These are phyloP conservation scores for Cantharellus cinnabarinus DNA, from an alignment of 768 basidiomycete species.

Conservation along the genomic window DNA sequence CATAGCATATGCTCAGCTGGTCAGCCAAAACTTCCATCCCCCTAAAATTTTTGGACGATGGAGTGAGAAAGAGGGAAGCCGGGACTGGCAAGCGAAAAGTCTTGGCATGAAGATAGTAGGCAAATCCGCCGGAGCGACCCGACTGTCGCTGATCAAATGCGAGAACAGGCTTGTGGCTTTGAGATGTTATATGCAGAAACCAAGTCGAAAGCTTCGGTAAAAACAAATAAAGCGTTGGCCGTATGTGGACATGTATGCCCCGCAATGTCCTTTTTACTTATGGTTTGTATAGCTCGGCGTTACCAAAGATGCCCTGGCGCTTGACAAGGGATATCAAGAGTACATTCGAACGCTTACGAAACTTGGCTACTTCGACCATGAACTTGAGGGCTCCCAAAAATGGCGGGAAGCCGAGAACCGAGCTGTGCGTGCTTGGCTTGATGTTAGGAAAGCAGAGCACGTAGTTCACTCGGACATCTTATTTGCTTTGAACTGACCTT, in stretches of 20 bases:
- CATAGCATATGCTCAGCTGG: constrained; percentile 81
- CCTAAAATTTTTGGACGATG: constrained; percentile 67
- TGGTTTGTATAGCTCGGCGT: constrained; percentile 31
- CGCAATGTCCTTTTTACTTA: background rate
- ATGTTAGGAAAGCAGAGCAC: constrained; percentile 44
- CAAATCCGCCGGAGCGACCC: background rate
- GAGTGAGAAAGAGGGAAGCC: constrained; percentile 44
- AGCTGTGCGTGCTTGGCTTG: constrained; percentile 46
- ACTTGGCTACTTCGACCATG: constrained; percentile 57
- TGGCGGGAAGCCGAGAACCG: constrained; percentile 59
- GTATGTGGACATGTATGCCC: background rate
- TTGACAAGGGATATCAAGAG: constrained; percentile 42
- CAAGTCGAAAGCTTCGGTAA: constrained; percentile 18
- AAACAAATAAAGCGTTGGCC: background rate
- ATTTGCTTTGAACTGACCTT: background rate
- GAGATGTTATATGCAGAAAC: constrained; percentile 90
- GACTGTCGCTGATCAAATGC: background rate
- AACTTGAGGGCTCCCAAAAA: constrained; percentile 51
- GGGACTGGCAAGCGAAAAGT: constrained; percentile 61
- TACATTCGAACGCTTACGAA: constrained; percentile 48
- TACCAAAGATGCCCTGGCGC: constrained; percentile 42
- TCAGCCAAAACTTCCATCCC: constrained; percentile 80
- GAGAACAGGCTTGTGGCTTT: constrained; percentile 65
- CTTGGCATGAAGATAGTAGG: constrained; percentile 80
- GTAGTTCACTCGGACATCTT: constrained; percentile 14